Conservation (phyloP, 257 asterid species). For the Nicotiana sylvestris region DNA sequence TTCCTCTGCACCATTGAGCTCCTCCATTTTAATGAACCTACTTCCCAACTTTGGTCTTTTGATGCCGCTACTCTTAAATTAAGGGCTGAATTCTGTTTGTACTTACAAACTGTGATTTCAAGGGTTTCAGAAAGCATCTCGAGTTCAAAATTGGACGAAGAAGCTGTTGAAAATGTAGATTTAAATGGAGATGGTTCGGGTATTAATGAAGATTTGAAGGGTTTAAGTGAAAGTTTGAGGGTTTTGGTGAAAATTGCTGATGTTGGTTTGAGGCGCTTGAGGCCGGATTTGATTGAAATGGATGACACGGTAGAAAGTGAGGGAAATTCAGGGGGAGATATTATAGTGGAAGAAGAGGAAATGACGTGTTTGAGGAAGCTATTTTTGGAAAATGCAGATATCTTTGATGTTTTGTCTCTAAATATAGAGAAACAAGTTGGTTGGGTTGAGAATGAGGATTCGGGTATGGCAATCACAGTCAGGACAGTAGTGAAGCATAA, state of each 20-base stretch:
- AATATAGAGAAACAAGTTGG: constrained; percentile 71
- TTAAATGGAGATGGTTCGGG: constrained; percentile 29
- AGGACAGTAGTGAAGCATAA: constrained; percentile 36
- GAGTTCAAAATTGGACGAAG: constrained; percentile 30
- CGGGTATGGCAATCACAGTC: constrained; percentile 57
- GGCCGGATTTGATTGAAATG: constrained; percentile 48
- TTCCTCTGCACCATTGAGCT: constrained; percentile 73
- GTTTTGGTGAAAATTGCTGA: constrained; percentile 49
- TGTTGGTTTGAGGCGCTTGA: constrained; percentile 63
- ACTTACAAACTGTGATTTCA: constrained; percentile 43
- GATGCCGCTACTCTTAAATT: constrained; percentile 50
- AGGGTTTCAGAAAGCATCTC: constrained; percentile 38
- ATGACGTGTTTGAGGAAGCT: constrained; percentile 49
- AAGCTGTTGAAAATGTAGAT: constrained; percentile 22
- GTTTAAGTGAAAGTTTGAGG: constrained; percentile 37
- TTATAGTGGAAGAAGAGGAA: constrained; percentile 49
- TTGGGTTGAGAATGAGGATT: constrained; percentile 37
- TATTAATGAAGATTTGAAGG: constrained; percentile 20
- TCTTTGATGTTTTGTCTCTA: constrained; percentile 66
- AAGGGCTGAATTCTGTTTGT: constrained; percentile 82
- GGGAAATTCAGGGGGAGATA: constrained; percentile 16
- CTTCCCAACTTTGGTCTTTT: constrained; percentile 68
- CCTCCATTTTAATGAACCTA: constrained; percentile 72
- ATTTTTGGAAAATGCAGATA: constrained; percentile 53
- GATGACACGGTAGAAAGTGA: constrained; percentile 26